These are phyloP conservation scores for Fusarium sp. DNA, from an alignment of 2,329 filamentous ascomycete genomes.

Conservation along the genomic window DNA sequence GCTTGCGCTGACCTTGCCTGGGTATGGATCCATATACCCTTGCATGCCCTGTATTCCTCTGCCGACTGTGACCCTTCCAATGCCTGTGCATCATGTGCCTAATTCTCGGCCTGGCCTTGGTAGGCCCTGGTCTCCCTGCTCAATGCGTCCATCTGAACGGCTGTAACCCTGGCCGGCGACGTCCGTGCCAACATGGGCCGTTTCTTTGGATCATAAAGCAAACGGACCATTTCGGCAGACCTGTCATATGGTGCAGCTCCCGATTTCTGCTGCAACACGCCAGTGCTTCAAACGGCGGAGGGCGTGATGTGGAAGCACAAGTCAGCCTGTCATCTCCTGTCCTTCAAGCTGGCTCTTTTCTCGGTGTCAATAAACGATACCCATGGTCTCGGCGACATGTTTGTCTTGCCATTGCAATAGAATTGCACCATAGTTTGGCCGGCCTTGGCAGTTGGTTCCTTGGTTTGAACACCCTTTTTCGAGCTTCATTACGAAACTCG, in stretches of 20 bases:
- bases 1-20: slow-evolving; percentile 1
- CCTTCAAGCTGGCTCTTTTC: neutral
- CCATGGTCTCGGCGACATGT: slow-evolving; percentile 1
- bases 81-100: slow-evolving; percentile 38
- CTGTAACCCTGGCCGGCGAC: slow-evolving; percentile 35
- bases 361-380: slow-evolving; percentile 6
- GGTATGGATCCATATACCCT: slow-evolving; percentile 6
- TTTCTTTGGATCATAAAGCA: slow-evolving; percentile 29
- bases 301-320: slow-evolving; percentile 28
- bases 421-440: neutral
- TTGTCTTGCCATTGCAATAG: slow-evolving; percentile 18
- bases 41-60: slow-evolving; percentile 29
- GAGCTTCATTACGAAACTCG: neutral
- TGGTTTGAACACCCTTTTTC: neutral
- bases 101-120: slow-evolving; percentile 13
- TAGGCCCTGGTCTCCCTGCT: slow-evolving; percentile 17
- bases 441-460: neutral
- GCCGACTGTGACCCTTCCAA: slow-evolving; percentile 29
- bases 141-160: slow-evolving; percentile 14
- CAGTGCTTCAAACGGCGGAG: slow-evolving; percentile 17
- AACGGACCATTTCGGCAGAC: slow-evolving; percentile 35
- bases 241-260: slow-evolving; percentile 33
- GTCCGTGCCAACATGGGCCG: slow-evolving; percentile 41
- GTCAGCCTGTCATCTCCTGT: slow-evolving; percentile 7
- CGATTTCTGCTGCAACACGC: slow-evolving; percentile 5